Evolutionary conservation across 345 rosid species (phyloP).

Genomic region (Eutrema japonicum): DNA sequence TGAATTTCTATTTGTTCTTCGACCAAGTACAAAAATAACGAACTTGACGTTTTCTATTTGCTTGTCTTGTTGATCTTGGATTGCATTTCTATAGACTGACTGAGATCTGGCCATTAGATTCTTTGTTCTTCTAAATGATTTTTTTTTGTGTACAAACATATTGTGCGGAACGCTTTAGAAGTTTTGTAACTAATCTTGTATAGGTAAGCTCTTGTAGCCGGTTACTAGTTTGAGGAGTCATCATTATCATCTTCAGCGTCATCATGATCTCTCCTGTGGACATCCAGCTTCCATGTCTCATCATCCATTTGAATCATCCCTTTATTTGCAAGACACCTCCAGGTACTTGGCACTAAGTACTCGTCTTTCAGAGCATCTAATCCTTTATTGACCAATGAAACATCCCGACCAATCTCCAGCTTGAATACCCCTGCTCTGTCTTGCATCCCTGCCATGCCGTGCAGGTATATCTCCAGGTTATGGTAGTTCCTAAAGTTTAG

Average conservation of each 20-base stretch:
- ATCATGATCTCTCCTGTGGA: slow-evolving; percentile 42
- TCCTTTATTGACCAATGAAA: slow-evolving; percentile 46
- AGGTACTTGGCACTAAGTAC: slow-evolving; percentile 51
- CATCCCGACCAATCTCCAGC: slow-evolving; percentile 40
- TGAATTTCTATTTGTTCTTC: slow-evolving; percentile 4
- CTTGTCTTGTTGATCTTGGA: slow-evolving; percentile 24
- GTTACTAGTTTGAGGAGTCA: slow-evolving; percentile 25
- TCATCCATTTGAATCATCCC: slow-evolving; percentile 63
- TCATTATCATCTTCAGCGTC: slow-evolving; percentile 4
- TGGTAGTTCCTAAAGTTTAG: slow-evolving; percentile 45
- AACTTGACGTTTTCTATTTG: background rate
- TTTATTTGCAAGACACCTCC: slow-evolving; percentile 57
- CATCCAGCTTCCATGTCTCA: slow-evolving; percentile 57
- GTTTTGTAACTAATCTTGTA: slow-evolving; percentile 23
- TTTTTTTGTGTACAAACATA: slow-evolving; percentile 30
- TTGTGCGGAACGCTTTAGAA: slow-evolving; percentile 1
- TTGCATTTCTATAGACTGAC: slow-evolving; percentile 27
- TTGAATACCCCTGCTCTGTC: slow-evolving; percentile 33
- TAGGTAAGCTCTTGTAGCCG: slow-evolving; percentile 20
- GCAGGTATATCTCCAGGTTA: slow-evolving; percentile 47
- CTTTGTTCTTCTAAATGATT: slow-evolving; percentile 19
- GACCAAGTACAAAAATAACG: slow-evolving; percentile 12
- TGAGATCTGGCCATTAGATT: slow-evolving; percentile 20
- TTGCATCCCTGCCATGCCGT: slow-evolving; percentile 46
- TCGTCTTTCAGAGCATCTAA: slow-evolving; percentile 46